phyloP scores from a whole-genome alignment of 345 rosid genomes.

The Raphanus raphanistrum region DNA sequence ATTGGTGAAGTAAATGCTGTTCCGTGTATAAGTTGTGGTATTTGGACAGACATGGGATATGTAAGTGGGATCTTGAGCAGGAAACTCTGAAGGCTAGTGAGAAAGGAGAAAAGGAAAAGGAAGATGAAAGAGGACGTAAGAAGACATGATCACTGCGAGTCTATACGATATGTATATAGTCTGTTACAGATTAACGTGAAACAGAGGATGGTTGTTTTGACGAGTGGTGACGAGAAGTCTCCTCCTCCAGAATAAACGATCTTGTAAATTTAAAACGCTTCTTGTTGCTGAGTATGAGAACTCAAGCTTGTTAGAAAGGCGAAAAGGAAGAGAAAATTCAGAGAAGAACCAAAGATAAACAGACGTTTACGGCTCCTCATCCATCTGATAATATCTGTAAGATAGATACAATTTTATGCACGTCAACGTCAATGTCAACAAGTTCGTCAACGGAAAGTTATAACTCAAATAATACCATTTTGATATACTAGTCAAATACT shows the following conservation, averaged over 20 bases:
- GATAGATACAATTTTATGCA: not conserved
- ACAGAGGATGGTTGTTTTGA: not conserved
- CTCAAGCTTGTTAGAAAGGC: not conserved
- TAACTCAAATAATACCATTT: not conserved
- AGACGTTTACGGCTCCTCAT: not conserved
- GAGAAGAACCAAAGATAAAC: not conserved
- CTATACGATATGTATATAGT: no score
- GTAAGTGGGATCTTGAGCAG: not conserved
- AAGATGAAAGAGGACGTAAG: no score
- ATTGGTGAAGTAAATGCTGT: constrained; percentile 32
- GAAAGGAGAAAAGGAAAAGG: not conserved
- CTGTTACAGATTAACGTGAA: not conserved
- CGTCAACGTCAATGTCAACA: not conserved
- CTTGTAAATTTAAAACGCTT: not conserved
- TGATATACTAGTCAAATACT: not conserved
- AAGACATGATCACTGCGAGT: no score
- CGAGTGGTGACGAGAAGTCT: not conserved
- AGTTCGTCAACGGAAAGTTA: not conserved
- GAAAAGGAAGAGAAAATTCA: not conserved
- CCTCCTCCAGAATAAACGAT: not conserved
- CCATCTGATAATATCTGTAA: not conserved
- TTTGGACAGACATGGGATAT: not conserved
- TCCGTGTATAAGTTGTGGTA: constrained; percentile 30
- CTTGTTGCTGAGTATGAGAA: not conserved
- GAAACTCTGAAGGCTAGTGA: not conserved